A percentile compares a stretch with the other conserved stretches of the same genome.
phyloP scores from a whole-genome alignment of 2,329 filamentous ascomycete species.

The Lachnellula occidentalis region DNA sequence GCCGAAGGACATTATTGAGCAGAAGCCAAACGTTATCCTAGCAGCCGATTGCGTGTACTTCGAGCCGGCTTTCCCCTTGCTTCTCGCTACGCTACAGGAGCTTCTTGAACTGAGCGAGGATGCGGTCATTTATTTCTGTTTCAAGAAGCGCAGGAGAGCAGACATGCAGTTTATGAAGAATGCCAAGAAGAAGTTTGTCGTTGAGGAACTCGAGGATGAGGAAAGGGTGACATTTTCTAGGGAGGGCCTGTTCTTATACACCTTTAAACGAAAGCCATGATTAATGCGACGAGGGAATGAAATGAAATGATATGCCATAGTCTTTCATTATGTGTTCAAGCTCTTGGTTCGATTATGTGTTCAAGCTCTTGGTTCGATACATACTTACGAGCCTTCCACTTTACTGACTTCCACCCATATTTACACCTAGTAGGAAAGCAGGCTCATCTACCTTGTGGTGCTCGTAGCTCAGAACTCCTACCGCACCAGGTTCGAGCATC shows the following conservation, averaged over 20 bases:
- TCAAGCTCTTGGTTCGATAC: too few species aligned
- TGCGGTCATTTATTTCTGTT: constrained; percentile 73
- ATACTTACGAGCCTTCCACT: not conserved
- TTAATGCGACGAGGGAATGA: not conserved
- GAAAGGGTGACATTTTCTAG: constrained; percentile 52
- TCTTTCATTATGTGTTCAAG: too few species aligned
- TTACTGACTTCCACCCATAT: constrained; percentile 23
- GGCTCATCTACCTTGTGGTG: constrained; percentile 34
- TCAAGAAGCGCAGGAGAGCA: constrained; percentile 84
- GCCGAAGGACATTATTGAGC: constrained; percentile 45
- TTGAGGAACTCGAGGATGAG: constrained; percentile 58
- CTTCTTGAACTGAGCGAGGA: constrained; percentile 67
- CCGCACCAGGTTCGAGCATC: constrained; percentile 36
- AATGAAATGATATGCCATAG: not conserved
- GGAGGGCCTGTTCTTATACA: constrained; percentile 56
- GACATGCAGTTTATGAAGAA: constrained; percentile 70
- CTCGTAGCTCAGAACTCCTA: constrained; percentile 34
- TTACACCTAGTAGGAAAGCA: constrained; percentile 33
- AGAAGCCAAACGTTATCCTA: constrained; percentile 74
- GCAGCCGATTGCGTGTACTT: constrained; percentile 97
- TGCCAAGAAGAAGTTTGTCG: constrained; percentile 59
- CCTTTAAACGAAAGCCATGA: constrained; percentile 41
- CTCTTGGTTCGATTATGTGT: too few species aligned
- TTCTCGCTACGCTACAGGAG: constrained; percentile 71
- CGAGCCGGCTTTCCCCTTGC: constrained; percentile 86